These are phyloP conservation scores for Albugo laibachii DNA, from an alignment of 352 stramenopile species.

Conservation along the genomic window DNA sequence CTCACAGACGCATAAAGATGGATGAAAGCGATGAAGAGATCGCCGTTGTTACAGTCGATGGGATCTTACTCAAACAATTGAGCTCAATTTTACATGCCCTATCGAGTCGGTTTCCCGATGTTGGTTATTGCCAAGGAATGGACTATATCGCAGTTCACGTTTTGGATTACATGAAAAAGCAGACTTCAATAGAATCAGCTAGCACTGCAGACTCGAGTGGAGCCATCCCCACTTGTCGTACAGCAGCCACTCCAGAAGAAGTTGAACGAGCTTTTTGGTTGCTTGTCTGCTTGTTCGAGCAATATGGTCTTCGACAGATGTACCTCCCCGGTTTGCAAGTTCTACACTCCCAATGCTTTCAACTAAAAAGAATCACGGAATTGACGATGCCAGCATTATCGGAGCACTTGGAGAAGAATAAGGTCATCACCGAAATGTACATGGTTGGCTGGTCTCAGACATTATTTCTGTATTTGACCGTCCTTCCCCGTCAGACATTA, in stretches of 20 bases:
- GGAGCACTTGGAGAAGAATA: slow-evolving; percentile 54
- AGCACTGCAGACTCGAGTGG: slow-evolving; percentile 13
- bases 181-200: slow-evolving; percentile 3
- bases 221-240: slow-evolving; percentile 1
- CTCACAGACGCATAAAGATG: slow-evolving; percentile 43
- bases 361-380: slow-evolving; percentile 49
- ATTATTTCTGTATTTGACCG: slow-evolving; percentile 71
- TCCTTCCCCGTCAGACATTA: slow-evolving; percentile 40
- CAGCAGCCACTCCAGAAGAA: slow-evolving; percentile 21
- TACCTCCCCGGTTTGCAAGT: slow-evolving; percentile 50
- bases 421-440: slow-evolving; percentile 75
- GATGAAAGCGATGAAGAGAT: slow-evolving; percentile 24
- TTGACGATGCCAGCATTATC: slow-evolving; percentile 27
- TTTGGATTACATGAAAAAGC: slow-evolving; percentile 64
- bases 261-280: slow-evolving; percentile 68
- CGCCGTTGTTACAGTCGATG: slow-evolving; percentile 18
- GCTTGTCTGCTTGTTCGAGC: slow-evolving; percentile 58
- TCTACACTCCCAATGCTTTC: slow-evolving; percentile 63
- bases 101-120: slow-evolving; percentile 50
- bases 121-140: slow-evolving; percentile 79
- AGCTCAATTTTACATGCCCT: slow-evolving; percentile 66
- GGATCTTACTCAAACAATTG: slow-evolving; percentile 54
- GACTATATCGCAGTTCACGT: slow-evolving; percentile 74
- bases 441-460: slow-evolving; percentile 79
- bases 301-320: slow-evolving; percentile 59